A percentile compares a stretch with the other conserved stretches of the same genome.
These are phyloP conservation scores for Apiotrichum brassicae DNA, from an alignment of 1,284 basidiomycete genomes.

Conservation along the genomic window DNA sequence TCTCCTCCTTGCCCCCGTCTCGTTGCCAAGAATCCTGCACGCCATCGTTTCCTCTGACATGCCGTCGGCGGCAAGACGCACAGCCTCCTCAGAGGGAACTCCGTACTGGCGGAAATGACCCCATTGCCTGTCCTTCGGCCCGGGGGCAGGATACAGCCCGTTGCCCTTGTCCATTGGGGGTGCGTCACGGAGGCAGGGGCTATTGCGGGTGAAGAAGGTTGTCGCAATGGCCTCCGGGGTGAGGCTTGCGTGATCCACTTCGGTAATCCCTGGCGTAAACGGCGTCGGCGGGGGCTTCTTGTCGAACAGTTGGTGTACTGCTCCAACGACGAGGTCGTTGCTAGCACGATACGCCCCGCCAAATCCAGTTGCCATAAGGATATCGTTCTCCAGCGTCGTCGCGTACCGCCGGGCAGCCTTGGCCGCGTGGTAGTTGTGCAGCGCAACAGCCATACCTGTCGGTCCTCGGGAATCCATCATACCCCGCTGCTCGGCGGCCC, in stretches of 20 bases:
- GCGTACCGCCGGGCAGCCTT: neutral
- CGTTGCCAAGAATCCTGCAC: too few relatives aligned
- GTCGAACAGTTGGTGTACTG: conserved; percentile 3
- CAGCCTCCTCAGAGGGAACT: neutral
- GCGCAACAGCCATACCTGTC: conserved; percentile 74
- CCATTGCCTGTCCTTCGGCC: neutral
- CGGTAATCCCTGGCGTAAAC: conserved; percentile 1
- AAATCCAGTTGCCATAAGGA: neutral
- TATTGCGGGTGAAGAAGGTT: neutral
- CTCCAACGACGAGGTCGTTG: conserved; percentile 4
- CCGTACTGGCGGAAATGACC: neutral
- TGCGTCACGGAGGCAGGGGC: neutral
- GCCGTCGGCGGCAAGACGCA: neutral
- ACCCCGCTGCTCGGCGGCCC: conserved; percentile 64
- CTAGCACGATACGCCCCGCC: neutral
- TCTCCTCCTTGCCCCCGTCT: too few relatives aligned
- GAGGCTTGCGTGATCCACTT: neutral
- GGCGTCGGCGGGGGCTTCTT: conserved; percentile 9
- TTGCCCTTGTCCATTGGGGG: neutral
- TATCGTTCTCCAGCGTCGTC: conserved; percentile 2
- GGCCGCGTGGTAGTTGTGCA: conserved; percentile 58
- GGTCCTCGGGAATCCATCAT: conserved; percentile 65
- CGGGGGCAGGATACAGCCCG: too few relatives aligned
- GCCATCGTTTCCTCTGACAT: too few relatives aligned
- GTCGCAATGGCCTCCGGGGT: neutral